Base-by-base conservation (phyloP, 208 protist genomes). In the Leishmania tarentolae region DNA sequence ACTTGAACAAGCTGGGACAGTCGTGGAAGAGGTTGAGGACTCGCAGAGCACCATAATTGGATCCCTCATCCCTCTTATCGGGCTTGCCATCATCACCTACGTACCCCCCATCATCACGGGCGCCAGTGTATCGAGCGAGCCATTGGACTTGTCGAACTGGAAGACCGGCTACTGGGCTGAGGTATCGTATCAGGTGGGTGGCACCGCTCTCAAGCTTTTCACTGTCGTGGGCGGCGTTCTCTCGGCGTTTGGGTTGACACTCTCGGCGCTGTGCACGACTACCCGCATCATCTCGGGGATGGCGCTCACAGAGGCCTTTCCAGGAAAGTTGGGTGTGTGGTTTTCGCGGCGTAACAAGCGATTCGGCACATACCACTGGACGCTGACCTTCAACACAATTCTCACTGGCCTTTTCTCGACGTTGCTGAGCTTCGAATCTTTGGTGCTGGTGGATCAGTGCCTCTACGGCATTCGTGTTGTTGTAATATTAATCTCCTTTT, bases 191-290 rank as follows among this genome's bases (percentile, higher is more conserved):
- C 75, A 76, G 59, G 87, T 94, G 17, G 93, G 91, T 0, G 93
- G 91, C 8, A 63, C 37, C 0, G 73, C 78, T 56, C 80, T 96
- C 21, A 87, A 89, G 86, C 31, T 87, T 21, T 79, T 96, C 63
- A 89, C 87, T 9, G 82, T 94, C 35, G 31, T 88, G 7, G 90
- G 90, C 40, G 88, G 93, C 75, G 78, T 90, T 47, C 80, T 95
- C 40, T 96, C 93, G 40, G 92, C 90, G 3, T 90, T 94, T 83
- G 91, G 90, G 15, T 76, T 93, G 42, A 92, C 89, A 42, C 80
- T 96, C 19, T 94, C 93, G 15, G 81, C 93, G 13, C 78, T 96
- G 13, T 95, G 91, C 86, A 96, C 93, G 21, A 94, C 93, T 24
- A 91, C 90, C 1, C 79, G 90, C 57, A 80, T 93, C 24, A 87